Evolutionary conservation across 164 flowering plant species (phyloP).

Genomic region (Sedum album): DNA sequence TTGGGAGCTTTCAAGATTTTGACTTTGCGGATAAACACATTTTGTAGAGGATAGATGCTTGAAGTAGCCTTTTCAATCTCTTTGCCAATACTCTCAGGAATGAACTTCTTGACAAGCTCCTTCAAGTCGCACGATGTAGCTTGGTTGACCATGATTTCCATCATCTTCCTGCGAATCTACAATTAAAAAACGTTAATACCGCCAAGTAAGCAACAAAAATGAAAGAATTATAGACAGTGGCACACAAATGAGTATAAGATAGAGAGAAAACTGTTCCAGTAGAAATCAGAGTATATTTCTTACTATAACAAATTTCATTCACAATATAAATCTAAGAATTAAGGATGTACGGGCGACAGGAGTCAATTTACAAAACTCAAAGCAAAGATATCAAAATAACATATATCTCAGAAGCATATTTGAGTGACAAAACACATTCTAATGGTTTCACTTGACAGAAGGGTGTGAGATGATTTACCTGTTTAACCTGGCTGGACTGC

Average conservation of each 20-base stretch:
- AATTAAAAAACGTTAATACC: not conserved
- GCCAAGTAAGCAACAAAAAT: not conserved
- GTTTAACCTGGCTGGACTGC: conserved; percentile 69
- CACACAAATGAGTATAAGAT: too few relatives aligned
- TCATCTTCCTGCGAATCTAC: conserved; percentile 84
- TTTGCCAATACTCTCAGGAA: conserved; percentile 65
- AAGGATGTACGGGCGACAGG: too few relatives aligned
- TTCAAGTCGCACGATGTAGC: conserved; percentile 58
- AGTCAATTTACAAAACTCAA: too few relatives aligned
- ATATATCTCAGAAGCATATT: too few relatives aligned
- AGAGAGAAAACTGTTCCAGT: too few relatives aligned
- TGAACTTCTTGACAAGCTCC: conserved; percentile 65
- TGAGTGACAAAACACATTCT: too few relatives aligned
- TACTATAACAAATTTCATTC: too few relatives aligned
- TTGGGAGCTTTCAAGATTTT: conserved; percentile 87
- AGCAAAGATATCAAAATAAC: too few relatives aligned
- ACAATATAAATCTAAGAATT: too few relatives aligned
- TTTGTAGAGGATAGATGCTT: conserved; percentile 62
- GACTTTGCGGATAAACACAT: conserved; percentile 67
- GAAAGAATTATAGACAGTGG: not conserved
- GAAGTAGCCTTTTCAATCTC: conserved; percentile 76
- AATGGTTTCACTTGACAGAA: too few relatives aligned
- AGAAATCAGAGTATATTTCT: too few relatives aligned
- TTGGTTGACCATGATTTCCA: conserved; percentile 63
- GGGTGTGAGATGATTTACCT: conserved; percentile 19